Base-by-base conservation (phyloP, 75 land plant genomes). In the Pinus taeda region DNA sequence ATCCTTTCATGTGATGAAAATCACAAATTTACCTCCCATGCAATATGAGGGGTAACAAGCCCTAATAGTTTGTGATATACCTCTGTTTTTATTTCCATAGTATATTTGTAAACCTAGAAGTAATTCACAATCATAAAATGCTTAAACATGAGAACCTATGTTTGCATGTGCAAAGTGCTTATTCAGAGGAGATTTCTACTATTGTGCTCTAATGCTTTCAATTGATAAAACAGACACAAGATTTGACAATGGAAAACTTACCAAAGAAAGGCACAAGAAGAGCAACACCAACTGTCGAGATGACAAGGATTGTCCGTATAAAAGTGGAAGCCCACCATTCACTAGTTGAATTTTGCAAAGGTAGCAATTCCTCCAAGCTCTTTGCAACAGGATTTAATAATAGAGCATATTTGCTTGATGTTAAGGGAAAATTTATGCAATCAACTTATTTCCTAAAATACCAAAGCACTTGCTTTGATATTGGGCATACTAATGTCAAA, bases 301-400 rank as follows among this genome's bases (percentile, higher is more conserved):
- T 11, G 17, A 96, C 99, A n/a, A 96, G 99, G 2, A 66, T 67
- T 3, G 98, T 87, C 61, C 98, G 80, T 12, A 96, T 79, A 66
- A 80, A 42, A 56, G 78, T 79, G 63, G 77, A 86, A 56, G 81
- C 78, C 80, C 55, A 73, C 7, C 20, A 70, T 56, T 75, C 80
- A 78, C 74, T 77, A 18, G 6, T 33, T 33, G 85, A 74, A 57
- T 78, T 15, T 57, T 79, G 55, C 56, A 33, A 17, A 24, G 99
- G 98, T 0, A 96, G 83, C 60, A 96, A 79, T 83, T 96, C 99
- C 85, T 96, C 98, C 73, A 96, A 82, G 66, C 93, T 75, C 75
- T 90, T 79, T 7, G 98, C 99, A 57, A 96, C 69, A 39, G 98
- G 99, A 61, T 90, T 92, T 79, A 96, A 70, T 75, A 94, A 79